Evolutionary conservation across 2,329 filamentous ascomycete genomes (phyloP), one percentile per base, ranked within the genome.

Genomic region (Alternaria infectoria): DNA sequence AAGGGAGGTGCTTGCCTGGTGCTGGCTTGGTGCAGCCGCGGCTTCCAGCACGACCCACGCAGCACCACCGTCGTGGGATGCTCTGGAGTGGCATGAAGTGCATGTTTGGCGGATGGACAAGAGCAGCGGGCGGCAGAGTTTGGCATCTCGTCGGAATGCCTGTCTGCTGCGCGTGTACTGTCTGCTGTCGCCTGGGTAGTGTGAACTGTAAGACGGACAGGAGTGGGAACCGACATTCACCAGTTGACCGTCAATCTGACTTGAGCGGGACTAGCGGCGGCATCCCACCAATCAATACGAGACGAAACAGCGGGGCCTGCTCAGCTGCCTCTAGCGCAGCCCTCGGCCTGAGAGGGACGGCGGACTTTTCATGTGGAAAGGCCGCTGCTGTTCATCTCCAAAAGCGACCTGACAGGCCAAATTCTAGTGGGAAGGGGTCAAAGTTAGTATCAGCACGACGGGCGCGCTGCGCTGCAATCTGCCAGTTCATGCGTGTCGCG

Each of bases 341-440:
- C 57, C 57, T 60, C 61, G 61, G 61, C 56, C 47, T 59, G 43
- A 50, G 19, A 28, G 44, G 44, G 61, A 50, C 64, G 61, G 61
- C 61, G 50, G 32, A 46, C 54, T 61, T 61, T 61, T 56, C 44
- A 56, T 58, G 62, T 57, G 61, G 55, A 36, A 59, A 62, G 61
- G 62, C 51, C 55, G 62, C 47, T 56, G 64, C 58, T 64, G 61
- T 64, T 59, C 58, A 54, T 64, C 49, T 54, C 62, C 64, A 61
- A 66, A 66, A 59, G 54, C 56, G 64, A 59, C 50, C 56, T 66
- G 64, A 66, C 64, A 66, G 60, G 55, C 45, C 23, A 43, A 62
- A 54, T 28, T 59, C 57, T 59, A 59, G 57, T 59, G 36, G 17
- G 36, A 59, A 54, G 57, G 25, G 40, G 47, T 15, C 57, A 54